Conservation (phyloP, 73 alveolate genomes). For the Diophrys sp. region DNA sequence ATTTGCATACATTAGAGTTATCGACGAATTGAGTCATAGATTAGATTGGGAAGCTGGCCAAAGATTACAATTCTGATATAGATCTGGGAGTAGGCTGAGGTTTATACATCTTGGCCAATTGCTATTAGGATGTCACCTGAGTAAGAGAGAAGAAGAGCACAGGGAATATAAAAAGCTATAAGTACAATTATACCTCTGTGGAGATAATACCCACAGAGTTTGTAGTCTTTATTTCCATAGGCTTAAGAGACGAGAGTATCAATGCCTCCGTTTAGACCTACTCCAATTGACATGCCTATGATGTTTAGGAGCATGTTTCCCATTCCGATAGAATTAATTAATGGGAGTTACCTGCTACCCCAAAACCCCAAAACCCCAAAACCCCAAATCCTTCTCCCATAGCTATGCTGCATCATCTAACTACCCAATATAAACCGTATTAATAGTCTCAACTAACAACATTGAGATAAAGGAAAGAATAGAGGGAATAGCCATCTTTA, state of each 20-base stretch:
- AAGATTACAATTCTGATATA: neutral
- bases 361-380: too few species aligned
- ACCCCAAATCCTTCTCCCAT: too few species aligned
- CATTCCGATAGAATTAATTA: too few species aligned
- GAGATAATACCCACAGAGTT: neutral
- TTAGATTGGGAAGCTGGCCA: neutral
- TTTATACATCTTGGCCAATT: slow-evolving; percentile 8
- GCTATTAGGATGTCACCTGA: neutral
- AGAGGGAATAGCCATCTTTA: neutral
- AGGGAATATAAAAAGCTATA: slow-evolving; percentile 5
- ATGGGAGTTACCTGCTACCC: too few species aligned
- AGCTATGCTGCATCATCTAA: neutral
- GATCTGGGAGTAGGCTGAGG: slow-evolving; percentile 3
- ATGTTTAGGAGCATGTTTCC: neutral
- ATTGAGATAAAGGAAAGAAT: neutral
- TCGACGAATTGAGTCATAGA: neutral
- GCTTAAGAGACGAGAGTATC: slow-evolving; percentile 27
- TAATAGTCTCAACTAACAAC: neutral
- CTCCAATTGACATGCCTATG: neutral
- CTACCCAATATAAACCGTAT: neutral
- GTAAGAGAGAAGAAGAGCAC: neutral
- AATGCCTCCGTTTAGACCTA: slow-evolving; percentile 9
- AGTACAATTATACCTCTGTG: slow-evolving; percentile 8
- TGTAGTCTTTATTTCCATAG: slow-evolving; percentile 13
- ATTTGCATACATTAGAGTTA: slow-evolving; percentile 1